Evolutionary conservation across 2,329 filamentous ascomycete genomes (phyloP), one percentile per base, ranked within the genome.

Genomic region (Penicillium sp.): DNA sequence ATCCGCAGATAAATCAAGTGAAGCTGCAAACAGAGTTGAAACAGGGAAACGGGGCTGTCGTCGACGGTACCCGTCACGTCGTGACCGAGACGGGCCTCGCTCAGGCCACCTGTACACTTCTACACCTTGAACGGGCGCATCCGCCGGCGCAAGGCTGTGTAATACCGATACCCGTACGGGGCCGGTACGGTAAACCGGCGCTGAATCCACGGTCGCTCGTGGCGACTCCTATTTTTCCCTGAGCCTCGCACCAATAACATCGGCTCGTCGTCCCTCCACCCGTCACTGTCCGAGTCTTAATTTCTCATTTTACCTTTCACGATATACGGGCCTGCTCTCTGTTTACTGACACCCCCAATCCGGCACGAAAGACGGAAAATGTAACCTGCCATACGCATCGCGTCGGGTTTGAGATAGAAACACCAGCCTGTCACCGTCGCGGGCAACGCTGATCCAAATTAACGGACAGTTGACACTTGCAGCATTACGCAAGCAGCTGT

Each of bases 401-500:
- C 9, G 10, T 48, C 30, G 46, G 10, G 46, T 56, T 60, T 58
- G 55, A 54, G 50, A 56, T 56, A 54, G 36, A 55, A 43, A 31
- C 33, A 35, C 50, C 55, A 52, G 53, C 25, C 46, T 13, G 40
- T 36, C 53, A 46, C 56, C 56, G 33, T 45, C 47, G 45, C 45
- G 36, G 48, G 48, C 48, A 58, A 51, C 56, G 66, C 55, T 66
- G 67, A 69, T 69, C 68, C 56, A 63, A 68, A 69, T 68, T 64
- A 66, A 63, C 56, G 56, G 40, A 44, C 43, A 25, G 42, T 56
- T 51, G 53, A 51, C 47, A 55, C 54, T 51, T 51, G 36, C 43
- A 44, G 61, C 66, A 69, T 71, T 71, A 71, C 68, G 68, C 68
- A 71, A 71, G 68, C 68, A 65, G 60, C 59, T 56, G 48, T 55